Evolutionary conservation across 2,329 filamentous ascomycete genomes (phyloP), one percentile per base, ranked within the genome.

Genomic region (Ophiostoma populinum): DNA sequence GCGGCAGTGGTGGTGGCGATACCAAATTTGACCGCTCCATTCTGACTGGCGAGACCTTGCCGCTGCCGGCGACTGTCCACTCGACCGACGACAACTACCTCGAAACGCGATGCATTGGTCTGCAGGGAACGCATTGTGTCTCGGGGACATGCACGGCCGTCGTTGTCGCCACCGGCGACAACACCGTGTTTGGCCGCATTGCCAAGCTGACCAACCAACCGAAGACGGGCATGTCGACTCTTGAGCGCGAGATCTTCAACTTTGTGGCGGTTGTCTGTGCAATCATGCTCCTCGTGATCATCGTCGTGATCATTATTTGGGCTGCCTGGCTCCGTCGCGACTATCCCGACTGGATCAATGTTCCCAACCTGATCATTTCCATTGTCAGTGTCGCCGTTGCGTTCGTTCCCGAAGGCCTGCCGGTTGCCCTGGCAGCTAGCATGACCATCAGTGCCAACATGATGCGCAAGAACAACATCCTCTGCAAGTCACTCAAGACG

Each of bases 401-500:
- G 1, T 82, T 82, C 49, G 80, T 85, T 11, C 78, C 80, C 0
- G 79, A 83, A 53, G 76, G 77, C 6, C 57, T 81, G 0, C 76
- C 77, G 0, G 75, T 82, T 34, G 75, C 76, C 1, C 55, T 81
- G 24, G 77, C 75, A 0, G 70, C 73, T 1, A 77, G 72, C 13
- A 59, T 86, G 43, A 83, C 79, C 0, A 85, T 86, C 40, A 76
- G 71, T 1, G 79, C 80, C 15, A 80, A 77, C 43, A 65, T 80
- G 45, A 83, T 86, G 80, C 65, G 65, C 42, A 74, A 76, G 55
- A 75, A 83, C 51, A 77, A 78, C 48, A 73, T 85, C 28, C 63
- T 85, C 7, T 83, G 78, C 69, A 85, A 85, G 55, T 80, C 75
- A 0, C 61, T 86, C 31, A 80, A 80, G 55, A 83, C 79, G 0